phyloP scores from a whole-genome alignment of 768 basidiomycete species.

The Termitomyces sp. region DNA sequence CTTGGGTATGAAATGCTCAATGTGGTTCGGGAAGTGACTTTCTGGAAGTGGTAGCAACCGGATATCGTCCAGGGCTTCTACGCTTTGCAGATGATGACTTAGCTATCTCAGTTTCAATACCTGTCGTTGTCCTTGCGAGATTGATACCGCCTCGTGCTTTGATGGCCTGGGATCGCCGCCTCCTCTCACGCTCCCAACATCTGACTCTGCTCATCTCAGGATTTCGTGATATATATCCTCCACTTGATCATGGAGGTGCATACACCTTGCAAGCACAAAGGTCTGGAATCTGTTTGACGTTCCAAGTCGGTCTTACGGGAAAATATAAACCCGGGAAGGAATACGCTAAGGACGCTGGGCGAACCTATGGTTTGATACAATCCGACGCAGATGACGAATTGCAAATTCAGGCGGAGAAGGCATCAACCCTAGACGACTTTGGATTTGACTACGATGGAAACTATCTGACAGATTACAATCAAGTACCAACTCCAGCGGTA shows the following conservation, averaged over 20 bases:
- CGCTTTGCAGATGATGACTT: constrained; percentile 49
- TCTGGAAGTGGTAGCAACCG: constrained; percentile 50
- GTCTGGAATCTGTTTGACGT: constrained; percentile 36
- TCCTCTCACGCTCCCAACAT: constrained; percentile 54
- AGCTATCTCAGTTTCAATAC: constrained; percentile 53
- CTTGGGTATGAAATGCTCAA: neutral
- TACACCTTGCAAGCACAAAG: constrained; percentile 32
- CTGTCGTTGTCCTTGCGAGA: constrained; percentile 46
- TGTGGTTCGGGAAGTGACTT: constrained; percentile 46
- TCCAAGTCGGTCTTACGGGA: constrained; percentile 59
- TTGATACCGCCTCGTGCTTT: constrained; percentile 61
- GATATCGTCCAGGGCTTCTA: constrained; percentile 59
- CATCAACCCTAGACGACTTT: constrained; percentile 24
- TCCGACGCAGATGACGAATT: constrained; percentile 40
- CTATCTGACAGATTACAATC: constrained; percentile 7
- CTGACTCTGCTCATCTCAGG: constrained; percentile 66
- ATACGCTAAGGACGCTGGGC: constrained; percentile 42
- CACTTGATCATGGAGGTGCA: constrained; percentile 39
- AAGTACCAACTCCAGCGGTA: constrained; percentile 14
- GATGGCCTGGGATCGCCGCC: constrained; percentile 70
- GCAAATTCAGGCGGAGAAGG: constrained; percentile 29
- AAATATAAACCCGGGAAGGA: constrained; percentile 58
- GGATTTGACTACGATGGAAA: constrained; percentile 21
- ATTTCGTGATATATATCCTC: constrained; percentile 50
- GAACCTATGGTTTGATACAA: constrained; percentile 46